Percentiles rank a stretch among this genome's conserved stretches.
These are phyloP conservation scores for Bondarzewia mesenterica DNA, from an alignment of 1,284 basidiomycete species.

Conservation along the genomic window DNA sequence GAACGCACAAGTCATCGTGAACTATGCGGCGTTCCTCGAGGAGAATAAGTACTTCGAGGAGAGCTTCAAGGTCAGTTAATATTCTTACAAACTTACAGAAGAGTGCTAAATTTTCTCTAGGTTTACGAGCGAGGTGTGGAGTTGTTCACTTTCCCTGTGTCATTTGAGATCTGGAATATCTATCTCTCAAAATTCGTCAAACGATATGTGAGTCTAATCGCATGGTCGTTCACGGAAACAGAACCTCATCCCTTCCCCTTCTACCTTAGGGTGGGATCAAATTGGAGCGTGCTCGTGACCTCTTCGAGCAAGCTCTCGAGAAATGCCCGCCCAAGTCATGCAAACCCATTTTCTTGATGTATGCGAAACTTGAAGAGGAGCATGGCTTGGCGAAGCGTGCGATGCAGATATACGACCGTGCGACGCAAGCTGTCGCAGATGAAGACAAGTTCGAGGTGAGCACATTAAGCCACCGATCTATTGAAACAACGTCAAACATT, in stretches of 20 bases:
- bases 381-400: slow-evolving; percentile 92
- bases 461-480: too few species aligned
- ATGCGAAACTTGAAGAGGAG: slow-evolving; percentile 92
- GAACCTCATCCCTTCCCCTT: slow-evolving; percentile 1
- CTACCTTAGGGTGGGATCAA: slow-evolving; percentile 75
- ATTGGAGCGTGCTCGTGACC: slow-evolving; percentile 89
- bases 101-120: slow-evolving; percentile 25
- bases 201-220: slow-evolving; percentile 67
- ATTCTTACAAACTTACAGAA: neutral
- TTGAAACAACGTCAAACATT: too few species aligned
- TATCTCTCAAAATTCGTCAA: slow-evolving; percentile 97
- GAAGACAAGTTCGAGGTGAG: slow-evolving; percentile 91
- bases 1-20: slow-evolving; percentile 97
- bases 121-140: slow-evolving; percentile 98
- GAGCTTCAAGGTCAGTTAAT: slow-evolving; percentile 76
- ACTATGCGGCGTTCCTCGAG: slow-evolving; percentile 95
- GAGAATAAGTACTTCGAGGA: slow-evolving; percentile 99
- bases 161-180: slow-evolving; percentile 99
- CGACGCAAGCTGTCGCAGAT: slow-evolving; percentile 77
- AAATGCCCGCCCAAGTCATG: slow-evolving; percentile 93
- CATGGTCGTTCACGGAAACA: neutral
- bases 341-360: slow-evolving; percentile 94
- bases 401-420: slow-evolving; percentile 94
- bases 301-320: slow-evolving; percentile 97
- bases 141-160: slow-evolving; percentile 95